Evolutionary conservation across 371 early-diverging fungal species (phyloP), one percentile per base, ranked within the genome.

Genomic region (Mortierella sp.): DNA sequence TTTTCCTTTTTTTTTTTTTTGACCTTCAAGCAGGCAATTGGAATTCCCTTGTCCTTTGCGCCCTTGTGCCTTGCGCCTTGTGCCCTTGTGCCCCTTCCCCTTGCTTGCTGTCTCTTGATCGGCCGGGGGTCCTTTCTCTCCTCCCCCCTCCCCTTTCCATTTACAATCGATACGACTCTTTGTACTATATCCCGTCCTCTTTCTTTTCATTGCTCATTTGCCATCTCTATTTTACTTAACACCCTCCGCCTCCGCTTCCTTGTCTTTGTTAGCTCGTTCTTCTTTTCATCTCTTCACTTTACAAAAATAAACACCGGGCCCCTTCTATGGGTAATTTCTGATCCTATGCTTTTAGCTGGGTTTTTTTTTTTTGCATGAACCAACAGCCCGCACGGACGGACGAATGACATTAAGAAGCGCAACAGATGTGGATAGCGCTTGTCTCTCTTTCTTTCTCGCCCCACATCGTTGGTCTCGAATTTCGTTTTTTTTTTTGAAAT

Each of bases 171-270:
- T 40, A 67, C 24, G 40, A 67, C 11, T 31, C 67, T 67, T 24
- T 67, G 37, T 67, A 67, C 24, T 67, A 67, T 67, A 67, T 67
- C 67, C 67, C 67, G 40, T 67, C 43, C 10, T 10, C 10, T 10
- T 67, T 9, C 11, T 40, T 8, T 64, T 24, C 13, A 6, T 6
- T 40, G 61, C 37, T 31, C 64, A 34, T 64, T 37, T 5, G 34
- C 34, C 61, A 64, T 64, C 37, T 57, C 13, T 21, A 6, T 57
- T 13, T 28, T n/a, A 57, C 57, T 11, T 57, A 57, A 3, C 57
- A 53, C 4, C 24, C n/a, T 51, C n/a, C n/a, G n/a, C n/a, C n/a
- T n/a, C n/a, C n/a, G 19, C 13, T 19, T 48, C 48, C 5, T 14
- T 13, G 13, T 57, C 57, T 57, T 14, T 28, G 57, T 28, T 28